phyloP scores from a whole-genome alignment of 345 rosid genomes.

The Eucalyptus cladocalyx region DNA sequence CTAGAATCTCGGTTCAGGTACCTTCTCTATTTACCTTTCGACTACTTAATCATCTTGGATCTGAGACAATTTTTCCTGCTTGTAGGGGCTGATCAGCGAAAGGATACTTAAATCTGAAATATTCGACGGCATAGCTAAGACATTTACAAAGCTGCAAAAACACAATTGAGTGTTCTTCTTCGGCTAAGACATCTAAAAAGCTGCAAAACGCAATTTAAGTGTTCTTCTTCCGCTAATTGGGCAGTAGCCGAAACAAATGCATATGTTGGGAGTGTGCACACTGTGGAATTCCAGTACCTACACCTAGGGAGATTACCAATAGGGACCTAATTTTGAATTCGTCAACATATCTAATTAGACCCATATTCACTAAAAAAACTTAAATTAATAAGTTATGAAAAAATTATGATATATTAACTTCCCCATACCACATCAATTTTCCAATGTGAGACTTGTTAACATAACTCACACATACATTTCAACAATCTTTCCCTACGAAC shows the following conservation, averaged over 20 bases:
- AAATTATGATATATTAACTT: neutral
- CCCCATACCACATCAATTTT: neutral
- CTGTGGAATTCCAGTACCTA: too few relatives aligned
- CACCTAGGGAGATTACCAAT: too few relatives aligned
- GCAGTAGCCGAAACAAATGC: too few relatives aligned
- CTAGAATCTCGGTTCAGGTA: slow-evolving; percentile 88
- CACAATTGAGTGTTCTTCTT: neutral
- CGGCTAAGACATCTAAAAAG: too few relatives aligned
- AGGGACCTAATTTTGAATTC: too few relatives aligned
- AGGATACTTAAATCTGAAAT: slow-evolving; percentile 45
- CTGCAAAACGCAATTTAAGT: too few relatives aligned
- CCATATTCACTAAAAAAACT: too few relatives aligned
- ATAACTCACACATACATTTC: neutral
- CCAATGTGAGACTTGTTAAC: fast-evolving
- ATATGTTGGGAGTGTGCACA: too few relatives aligned
- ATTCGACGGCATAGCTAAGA: slow-evolving; percentile 42
- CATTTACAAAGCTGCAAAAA: slow-evolving; percentile 40
- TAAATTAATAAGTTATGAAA: neutral
- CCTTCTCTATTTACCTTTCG: neutral
- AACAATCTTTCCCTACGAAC: neutral
- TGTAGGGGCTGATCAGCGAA: slow-evolving; percentile 59
- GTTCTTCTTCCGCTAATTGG: too few relatives aligned
- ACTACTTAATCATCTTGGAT: neutral
- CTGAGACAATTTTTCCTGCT: neutral
- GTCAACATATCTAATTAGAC: too few relatives aligned